Conservation (phyloP, 2,329 filamentous ascomycete species). For the Phialocephala sp. region DNA sequence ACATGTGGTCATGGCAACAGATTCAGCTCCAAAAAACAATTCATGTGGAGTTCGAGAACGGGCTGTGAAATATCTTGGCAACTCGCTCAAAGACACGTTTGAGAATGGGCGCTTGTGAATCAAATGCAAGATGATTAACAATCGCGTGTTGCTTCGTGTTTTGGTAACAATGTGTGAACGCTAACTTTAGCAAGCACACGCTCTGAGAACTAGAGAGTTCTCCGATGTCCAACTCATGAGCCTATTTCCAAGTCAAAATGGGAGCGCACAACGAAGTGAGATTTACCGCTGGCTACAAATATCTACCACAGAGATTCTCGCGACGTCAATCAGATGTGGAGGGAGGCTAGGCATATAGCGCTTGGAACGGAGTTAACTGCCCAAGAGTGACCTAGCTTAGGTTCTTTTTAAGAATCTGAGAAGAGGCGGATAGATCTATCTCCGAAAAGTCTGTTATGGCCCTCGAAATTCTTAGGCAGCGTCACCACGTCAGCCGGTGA, state of each 20-base stretch:
- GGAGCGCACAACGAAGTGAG: background rate
- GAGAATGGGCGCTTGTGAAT: background rate
- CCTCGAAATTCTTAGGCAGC: background rate
- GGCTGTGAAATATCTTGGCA: background rate
- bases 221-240: background rate
- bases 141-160: background rate
- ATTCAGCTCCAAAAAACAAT: background rate
- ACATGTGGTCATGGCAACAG: background rate
- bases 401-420: conserved; percentile 2
- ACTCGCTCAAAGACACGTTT: background rate
- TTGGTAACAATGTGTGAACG: background rate
- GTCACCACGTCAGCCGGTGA: background rate
- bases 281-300: conserved; percentile 3
- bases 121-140: background rate
- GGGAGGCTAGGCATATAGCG: background rate
- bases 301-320: background rate
- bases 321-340: background rate
- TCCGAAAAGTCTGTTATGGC: background rate
- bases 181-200: conserved; percentile 9
- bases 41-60: background rate
- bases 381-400: background rate
- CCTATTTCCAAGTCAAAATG: background rate
- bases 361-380: background rate
- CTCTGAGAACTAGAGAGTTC: background rate
- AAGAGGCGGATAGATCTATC: conserved; percentile 1